Percentiles rank a stretch among this genome's conserved stretches.
These are phyloP conservation scores for Ophiostoma piceae DNA, from an alignment of 2,329 filamentous ascomycete species.

Conservation along the genomic window DNA sequence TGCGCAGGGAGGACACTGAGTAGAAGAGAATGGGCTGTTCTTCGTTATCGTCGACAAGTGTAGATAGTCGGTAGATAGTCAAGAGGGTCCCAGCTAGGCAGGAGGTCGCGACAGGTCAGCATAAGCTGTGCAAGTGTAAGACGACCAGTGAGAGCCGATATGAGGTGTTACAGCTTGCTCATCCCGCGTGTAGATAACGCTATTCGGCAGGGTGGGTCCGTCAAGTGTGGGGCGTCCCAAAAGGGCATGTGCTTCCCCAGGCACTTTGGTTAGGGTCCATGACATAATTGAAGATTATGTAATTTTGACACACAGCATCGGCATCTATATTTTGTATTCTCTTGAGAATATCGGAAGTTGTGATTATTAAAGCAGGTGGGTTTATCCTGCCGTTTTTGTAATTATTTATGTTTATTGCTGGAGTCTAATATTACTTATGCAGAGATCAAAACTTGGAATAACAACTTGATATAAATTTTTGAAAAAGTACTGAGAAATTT, in stretches of 20 bases:
- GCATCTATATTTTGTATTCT: not conserved
- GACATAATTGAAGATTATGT: not conserved
- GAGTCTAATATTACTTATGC: no score
- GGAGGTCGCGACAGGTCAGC: not conserved
- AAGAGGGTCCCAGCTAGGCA: constrained; percentile 1
- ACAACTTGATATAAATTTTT: no score
- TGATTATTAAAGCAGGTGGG: no score
- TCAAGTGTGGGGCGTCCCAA: not conserved
- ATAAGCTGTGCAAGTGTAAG: not conserved
- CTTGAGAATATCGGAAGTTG: no score
- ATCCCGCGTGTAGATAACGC: constrained; percentile 14
- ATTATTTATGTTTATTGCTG: no score
- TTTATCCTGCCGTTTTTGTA: no score
- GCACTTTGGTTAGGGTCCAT: not conserved
- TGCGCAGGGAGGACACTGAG: not conserved
- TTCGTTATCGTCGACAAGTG: not conserved
- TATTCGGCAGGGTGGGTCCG: constrained; percentile 14
- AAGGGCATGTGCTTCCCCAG: not conserved
- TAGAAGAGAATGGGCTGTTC: not conserved
- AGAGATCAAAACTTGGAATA: no score
- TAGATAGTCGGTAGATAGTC: not conserved
- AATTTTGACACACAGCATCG: not conserved
- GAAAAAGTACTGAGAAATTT: no score
- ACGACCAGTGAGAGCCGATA: not conserved
- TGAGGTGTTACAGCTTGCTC: not conserved